Evolutionary conservation across 768 basidiomycete species (phyloP).

Genomic region (Filobasidium floriforme): DNA sequence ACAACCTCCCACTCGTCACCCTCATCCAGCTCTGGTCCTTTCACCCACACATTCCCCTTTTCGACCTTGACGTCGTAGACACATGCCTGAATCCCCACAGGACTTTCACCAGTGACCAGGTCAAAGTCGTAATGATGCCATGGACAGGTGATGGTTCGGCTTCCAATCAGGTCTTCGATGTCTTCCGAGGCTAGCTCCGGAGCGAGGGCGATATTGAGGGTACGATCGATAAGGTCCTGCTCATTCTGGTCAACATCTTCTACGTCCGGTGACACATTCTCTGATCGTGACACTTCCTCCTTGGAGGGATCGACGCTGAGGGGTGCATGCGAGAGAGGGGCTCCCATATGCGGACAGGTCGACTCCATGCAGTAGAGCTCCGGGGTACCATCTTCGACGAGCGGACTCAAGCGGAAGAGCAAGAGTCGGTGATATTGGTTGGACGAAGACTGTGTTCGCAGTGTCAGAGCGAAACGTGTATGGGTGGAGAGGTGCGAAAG

Average conservation of each 20-base stretch:
- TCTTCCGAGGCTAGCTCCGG: not conserved
- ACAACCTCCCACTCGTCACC: constrained; percentile 32
- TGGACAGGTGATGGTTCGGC: constrained; percentile 27
- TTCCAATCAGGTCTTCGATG: constrained; percentile 4
- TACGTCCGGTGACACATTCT: not conserved
- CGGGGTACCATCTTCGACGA: not conserved
- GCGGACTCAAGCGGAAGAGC: constrained; percentile 26
- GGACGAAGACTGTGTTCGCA: constrained; percentile 24
- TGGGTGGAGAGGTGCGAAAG: constrained; percentile 23
- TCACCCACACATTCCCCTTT: constrained; percentile 28
- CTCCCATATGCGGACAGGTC: constrained; percentile 70
- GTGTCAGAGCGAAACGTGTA: constrained; percentile 31
- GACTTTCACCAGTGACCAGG: constrained; percentile 13
- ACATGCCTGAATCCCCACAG: constrained; percentile 33
- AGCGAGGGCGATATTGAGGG: not conserved
- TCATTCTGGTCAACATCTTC: constrained; percentile 23
- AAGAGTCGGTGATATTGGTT: constrained; percentile 30
- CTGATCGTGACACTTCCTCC: not conserved
- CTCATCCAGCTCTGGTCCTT: constrained; percentile 23
- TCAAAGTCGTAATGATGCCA: constrained; percentile 41
- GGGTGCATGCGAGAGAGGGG: constrained; percentile 70
- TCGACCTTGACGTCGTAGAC: constrained; percentile 31
- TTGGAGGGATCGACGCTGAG: constrained; percentile 57
- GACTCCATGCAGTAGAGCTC: constrained; percentile 69
- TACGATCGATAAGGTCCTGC: constrained; percentile 14